Evolutionary conservation across 768 basidiomycete genomes (phyloP), one percentile per base, ranked within the genome.

Genomic region (Amanita pallidorosea): DNA sequence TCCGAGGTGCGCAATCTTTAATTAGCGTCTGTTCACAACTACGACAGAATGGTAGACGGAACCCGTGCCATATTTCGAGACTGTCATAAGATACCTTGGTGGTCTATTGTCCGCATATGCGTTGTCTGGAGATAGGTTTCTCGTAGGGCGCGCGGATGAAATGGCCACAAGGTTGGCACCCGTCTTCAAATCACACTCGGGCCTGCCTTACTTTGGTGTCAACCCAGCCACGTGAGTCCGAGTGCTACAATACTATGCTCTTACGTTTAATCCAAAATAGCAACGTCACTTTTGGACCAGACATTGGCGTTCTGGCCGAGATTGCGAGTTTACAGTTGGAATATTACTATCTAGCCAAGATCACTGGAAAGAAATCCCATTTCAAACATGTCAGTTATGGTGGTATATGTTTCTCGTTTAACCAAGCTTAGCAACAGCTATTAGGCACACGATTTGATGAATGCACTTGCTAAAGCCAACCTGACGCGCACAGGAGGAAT

Each of bases 11-110:
- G 67, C 45, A 2, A 11, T 23, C 7, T 23, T 5, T 17, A 15
- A n/a, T 6, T 17, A 48, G 22, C 4, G 25, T 25, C 20, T 40
- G 20, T 37, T 22, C 11, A 34, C 17, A 27, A 23, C 20, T 40
- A n/a, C 33, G 27, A 38, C 5, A 8, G 29, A 34, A 20, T 7
- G 35, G 4, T 37, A 65, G 69, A 47, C 45, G 51, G 57, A 64
- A 56, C 65, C 63, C 55, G 68, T 62, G 0, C 81, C 82, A 1
- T 86, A 82, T 62, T 89, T 88, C 54, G 88, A 94, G 69, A 94
- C 90, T 0, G 79, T 86, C 37, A 96, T 96, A 54, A 80, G 93
- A 29, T 87, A 94, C 58, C 78, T 97, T 2, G 93, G 92, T 2
- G 94, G 93, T 5, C 70, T 94, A 1, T 74, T 94, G 5, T 86